Percentiles rank a stretch among this genome's conserved stretches.
These are phyloP conservation scores for Sporothrix pseudoabietina DNA, from an alignment of 2,329 filamentous ascomycete genomes.

Conservation along the genomic window DNA sequence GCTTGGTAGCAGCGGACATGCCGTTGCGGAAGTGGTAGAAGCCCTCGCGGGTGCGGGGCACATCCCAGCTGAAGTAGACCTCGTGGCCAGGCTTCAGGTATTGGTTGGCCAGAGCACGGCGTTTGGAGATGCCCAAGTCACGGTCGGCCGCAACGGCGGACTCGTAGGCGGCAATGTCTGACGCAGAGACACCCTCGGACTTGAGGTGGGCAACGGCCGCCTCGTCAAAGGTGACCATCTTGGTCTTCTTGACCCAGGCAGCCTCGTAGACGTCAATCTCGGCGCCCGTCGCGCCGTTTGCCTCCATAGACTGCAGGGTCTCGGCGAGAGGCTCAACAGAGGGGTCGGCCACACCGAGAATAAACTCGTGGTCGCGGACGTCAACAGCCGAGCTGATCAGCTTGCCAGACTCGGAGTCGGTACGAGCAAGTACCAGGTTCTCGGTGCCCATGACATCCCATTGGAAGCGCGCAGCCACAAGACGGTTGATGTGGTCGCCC, in stretches of 20 bases:
- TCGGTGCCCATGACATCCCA: constrained; percentile 98
- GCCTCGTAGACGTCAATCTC: constrained; percentile 89
- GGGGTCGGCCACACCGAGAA: constrained; percentile 56
- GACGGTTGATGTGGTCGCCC: constrained; percentile 93
- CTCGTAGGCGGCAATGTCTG: constrained; percentile 69
- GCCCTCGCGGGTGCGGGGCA: constrained; percentile 89
- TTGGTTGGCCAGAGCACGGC: constrained; percentile 70
- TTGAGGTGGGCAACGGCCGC: constrained; percentile 76
- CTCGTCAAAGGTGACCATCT: constrained; percentile 89
- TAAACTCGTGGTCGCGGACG: constrained; percentile 94
- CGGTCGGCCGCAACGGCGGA: constrained; percentile 62
- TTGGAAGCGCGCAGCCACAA: constrained; percentile 89
- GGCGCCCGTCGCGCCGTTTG: constrained; percentile 69
- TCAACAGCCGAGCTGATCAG: constrained; percentile 90
- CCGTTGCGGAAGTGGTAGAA: constrained; percentile 89
- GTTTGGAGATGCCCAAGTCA: constrained; percentile 75
- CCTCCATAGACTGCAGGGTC: constrained; percentile 86
- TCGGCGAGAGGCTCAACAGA: constrained; percentile 59
- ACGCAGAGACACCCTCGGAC: constrained; percentile 63
- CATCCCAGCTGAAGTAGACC: constrained; percentile 85
- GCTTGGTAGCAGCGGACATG: constrained; percentile 85
- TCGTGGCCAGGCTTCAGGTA: constrained; percentile 60
- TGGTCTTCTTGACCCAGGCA: constrained; percentile 82
- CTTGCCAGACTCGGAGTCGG: constrained; percentile 91
- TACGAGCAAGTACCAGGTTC: constrained; percentile 91